Evolutionary conservation across 2,329 filamentous ascomycete genomes (phyloP).

Genomic region (Pezicula radicicola): DNA sequence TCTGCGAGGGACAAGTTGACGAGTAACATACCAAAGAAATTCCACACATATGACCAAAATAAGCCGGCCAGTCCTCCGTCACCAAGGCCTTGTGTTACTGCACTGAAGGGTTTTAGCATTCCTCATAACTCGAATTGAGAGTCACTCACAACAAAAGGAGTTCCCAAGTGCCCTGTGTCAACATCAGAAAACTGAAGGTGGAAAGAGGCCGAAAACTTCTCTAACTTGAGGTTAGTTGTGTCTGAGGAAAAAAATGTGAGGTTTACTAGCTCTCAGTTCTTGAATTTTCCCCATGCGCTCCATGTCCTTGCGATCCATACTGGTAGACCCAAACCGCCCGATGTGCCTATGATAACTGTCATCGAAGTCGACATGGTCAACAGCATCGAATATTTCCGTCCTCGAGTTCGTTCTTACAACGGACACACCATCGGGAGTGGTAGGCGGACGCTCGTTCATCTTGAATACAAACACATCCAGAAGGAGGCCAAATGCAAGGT

Average conservation of each 20-base stretch:
- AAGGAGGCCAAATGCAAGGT: no score
- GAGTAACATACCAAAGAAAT: slow-evolving; percentile 18
- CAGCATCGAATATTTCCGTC: background rate
- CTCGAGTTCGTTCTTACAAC: background rate
- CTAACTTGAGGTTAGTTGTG: slow-evolving; percentile 9
- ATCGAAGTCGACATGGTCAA: background rate
- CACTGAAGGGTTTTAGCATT: slow-evolving; percentile 24
- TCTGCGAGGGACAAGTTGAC: slow-evolving; percentile 25
- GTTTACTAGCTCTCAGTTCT: slow-evolving; percentile 2
- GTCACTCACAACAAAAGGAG: slow-evolving; percentile 28
- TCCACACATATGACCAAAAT: slow-evolving; percentile 32
- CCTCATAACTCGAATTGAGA: background rate
- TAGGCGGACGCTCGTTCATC: no score
- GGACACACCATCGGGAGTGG: no score
- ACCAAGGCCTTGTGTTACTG: slow-evolving; percentile 16
- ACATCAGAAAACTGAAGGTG: slow-evolving; percentile 35
- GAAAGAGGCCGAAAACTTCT: slow-evolving; percentile 34
- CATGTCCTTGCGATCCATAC: slow-evolving; percentile 6
- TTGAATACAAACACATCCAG: no score
- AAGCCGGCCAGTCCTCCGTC: slow-evolving; percentile 24
- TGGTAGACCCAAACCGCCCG: slow-evolving; percentile 1
- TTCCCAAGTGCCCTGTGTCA: slow-evolving; percentile 38
- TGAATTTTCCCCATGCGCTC: slow-evolving; percentile 4
- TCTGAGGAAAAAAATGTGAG: slow-evolving; percentile 5
- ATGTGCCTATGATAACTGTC: background rate